Conservation (phyloP, 257 asterid genomes). For the Solanum virginianum region DNA sequence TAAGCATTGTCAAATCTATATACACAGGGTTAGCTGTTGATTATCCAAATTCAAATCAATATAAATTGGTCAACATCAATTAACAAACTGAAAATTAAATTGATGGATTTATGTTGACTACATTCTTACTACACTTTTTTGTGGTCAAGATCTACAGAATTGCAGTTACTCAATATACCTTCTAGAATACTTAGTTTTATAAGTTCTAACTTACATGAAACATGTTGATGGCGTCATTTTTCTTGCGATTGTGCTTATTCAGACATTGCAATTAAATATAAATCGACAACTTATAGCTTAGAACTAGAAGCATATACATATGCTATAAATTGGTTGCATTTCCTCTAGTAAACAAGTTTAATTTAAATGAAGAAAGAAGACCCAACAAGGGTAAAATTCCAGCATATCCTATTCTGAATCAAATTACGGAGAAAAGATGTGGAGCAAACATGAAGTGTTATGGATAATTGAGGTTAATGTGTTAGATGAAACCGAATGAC, state of each 20-base stretch:
- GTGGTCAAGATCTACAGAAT: not conserved
- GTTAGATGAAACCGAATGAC: too few species aligned
- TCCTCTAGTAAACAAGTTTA: too few species aligned
- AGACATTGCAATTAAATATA: not conserved
- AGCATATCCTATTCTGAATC: too few species aligned
- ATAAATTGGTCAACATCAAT: not conserved
- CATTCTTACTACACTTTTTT: not conserved
- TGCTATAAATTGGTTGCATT: not conserved
- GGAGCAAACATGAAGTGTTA: not conserved
- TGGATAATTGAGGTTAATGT: too few species aligned
- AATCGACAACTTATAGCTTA: not conserved
- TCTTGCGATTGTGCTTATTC: not conserved
- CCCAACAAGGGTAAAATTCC: too few species aligned
- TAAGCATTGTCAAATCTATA: too few species aligned
- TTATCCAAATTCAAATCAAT: not conserved
- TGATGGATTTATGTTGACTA: not conserved
- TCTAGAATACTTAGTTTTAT: not conserved
- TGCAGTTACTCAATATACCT: not conserved
- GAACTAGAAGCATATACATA: not conserved
- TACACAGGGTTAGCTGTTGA: not conserved
- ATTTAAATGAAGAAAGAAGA: too few species aligned
- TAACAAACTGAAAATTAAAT: not conserved
- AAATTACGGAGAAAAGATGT: too few species aligned
- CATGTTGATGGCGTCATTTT: not conserved
- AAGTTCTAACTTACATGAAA: too few species aligned